These are phyloP conservation scores for Penicillium taxi DNA, from an alignment of 495 filamentous ascomycete genomes.

Conservation along the genomic window DNA sequence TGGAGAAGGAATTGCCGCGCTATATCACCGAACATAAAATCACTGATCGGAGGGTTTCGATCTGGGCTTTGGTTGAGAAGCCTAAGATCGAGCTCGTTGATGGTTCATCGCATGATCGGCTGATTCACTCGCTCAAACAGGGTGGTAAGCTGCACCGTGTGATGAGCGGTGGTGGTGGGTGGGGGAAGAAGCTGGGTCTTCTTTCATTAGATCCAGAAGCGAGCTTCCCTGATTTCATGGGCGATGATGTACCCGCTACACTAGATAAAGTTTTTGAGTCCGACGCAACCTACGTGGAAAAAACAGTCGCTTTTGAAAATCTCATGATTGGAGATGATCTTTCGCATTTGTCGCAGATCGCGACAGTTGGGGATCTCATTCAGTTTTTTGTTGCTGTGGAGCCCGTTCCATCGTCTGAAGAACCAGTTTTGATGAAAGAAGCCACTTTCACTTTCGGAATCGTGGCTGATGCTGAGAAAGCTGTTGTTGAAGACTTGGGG, in stretches of 20 bases:
- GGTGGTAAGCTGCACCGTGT: constrained; percentile 57
- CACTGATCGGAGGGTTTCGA: constrained; percentile 44
- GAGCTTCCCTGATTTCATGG: constrained; percentile 20
- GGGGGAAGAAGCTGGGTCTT: constrained; percentile 79
- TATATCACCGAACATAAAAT: constrained; percentile 47
- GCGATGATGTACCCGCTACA: constrained; percentile 6
- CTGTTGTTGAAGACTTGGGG: constrained; percentile 5
- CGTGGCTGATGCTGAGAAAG: constrained; percentile 8
- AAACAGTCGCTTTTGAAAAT: constrained; percentile 17
- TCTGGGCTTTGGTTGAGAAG: constrained; percentile 66
- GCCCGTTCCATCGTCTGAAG: not conserved
- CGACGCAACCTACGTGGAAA: constrained; percentile 8
- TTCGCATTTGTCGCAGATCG: constrained; percentile 37
- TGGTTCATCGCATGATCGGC: constrained; percentile 13
- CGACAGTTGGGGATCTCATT: constrained; percentile 39
- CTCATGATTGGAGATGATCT: constrained; percentile 26
- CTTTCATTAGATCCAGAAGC: constrained; percentile 72
- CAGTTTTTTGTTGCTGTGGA: constrained; percentile 36
- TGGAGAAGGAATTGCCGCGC: constrained; percentile 57
- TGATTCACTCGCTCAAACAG: constrained; percentile 18
- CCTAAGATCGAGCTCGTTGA: constrained; percentile 12
- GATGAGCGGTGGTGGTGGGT: constrained; percentile 83
- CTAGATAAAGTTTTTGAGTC: constrained; percentile 10
- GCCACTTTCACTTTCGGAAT: constrained; percentile 1
- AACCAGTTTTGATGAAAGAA: not conserved